phyloP scores from a whole-genome alignment of 208 protist species.

The Leishmania lainsoni region DNA sequence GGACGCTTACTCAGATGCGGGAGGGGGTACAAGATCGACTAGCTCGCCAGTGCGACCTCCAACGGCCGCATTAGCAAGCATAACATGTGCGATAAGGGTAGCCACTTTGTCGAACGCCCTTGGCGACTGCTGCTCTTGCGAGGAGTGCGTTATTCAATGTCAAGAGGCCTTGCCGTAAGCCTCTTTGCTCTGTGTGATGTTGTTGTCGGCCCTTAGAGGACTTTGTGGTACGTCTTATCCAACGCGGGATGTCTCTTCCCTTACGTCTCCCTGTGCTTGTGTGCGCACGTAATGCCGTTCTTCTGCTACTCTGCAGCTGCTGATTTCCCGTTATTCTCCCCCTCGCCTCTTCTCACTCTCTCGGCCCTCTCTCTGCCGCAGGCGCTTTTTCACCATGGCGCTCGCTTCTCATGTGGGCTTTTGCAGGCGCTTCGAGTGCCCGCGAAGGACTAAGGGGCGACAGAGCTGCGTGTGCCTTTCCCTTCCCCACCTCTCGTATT shows the following conservation, averaged over 20 bases:
- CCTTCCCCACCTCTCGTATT: background rate
- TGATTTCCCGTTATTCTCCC: background rate
- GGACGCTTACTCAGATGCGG: background rate
- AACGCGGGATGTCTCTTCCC: background rate
- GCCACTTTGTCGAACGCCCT: background rate
- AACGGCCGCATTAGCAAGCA: background rate
- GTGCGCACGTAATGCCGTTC: background rate
- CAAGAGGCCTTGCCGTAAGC: background rate
- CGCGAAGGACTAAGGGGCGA: background rate
- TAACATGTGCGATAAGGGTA: too few relatives aligned
- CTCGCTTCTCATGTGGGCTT: background rate
- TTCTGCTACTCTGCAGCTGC: background rate
- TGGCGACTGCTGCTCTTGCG: background rate
- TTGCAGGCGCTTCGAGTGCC: background rate
- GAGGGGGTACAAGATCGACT: background rate
- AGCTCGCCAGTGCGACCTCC: background rate
- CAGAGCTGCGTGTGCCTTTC: background rate
- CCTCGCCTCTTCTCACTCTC: too few relatives aligned
- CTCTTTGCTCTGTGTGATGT: background rate
- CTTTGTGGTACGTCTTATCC: background rate
- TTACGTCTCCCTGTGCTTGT: background rate
- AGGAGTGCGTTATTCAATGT: background rate
- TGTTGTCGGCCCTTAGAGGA: background rate
- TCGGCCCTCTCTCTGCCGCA: too few relatives aligned
- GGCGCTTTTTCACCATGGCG: background rate